These are phyloP conservation scores for Bryoglossum gracile DNA, from an alignment of 495 filamentous ascomycete species.

Conservation along the genomic window DNA sequence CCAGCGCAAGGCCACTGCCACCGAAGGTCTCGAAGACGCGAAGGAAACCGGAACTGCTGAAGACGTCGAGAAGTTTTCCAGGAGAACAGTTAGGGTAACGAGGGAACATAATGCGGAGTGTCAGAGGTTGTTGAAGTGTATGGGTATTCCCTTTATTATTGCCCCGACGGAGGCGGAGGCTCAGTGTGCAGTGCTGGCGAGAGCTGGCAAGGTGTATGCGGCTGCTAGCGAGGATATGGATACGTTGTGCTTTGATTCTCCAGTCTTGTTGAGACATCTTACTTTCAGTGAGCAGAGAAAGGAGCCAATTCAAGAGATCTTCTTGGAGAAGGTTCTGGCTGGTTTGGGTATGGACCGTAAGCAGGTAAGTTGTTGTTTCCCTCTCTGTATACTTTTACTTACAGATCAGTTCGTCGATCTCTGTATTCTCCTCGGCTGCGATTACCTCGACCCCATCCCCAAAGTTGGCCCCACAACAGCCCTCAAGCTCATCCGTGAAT, in stretches of 20 bases:
- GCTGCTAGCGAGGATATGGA: slow-evolving; percentile 99
- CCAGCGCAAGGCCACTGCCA: slow-evolving; percentile 82
- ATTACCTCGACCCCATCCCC: slow-evolving; percentile 93
- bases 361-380: slow-evolving; percentile 46
- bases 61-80: slow-evolving; percentile 96
- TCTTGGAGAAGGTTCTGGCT: slow-evolving; percentile 72
- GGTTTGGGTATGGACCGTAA: slow-evolving; percentile 79
- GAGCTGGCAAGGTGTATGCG: slow-evolving; percentile 91
- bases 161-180: slow-evolving; percentile 97
- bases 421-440: slow-evolving; percentile 95
- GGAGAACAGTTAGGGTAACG: slow-evolving; percentile 90
- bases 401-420: slow-evolving; percentile 79
- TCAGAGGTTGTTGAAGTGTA: slow-evolving; percentile 79
- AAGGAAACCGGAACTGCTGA: slow-evolving; percentile 97
- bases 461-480: slow-evolving; percentile 89
- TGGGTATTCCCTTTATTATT: slow-evolving; percentile 93
- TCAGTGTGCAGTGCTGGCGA: slow-evolving; percentile 85
- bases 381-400: slow-evolving; percentile 5
- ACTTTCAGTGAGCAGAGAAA: slow-evolving; percentile 97
- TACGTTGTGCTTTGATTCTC: slow-evolving; percentile 89
- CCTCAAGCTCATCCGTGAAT: slow-evolving; percentile 84
- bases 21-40: slow-evolving; percentile 82
- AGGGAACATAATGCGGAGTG: slow-evolving; percentile 93
- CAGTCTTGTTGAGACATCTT: slow-evolving; percentile 84
- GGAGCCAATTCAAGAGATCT: slow-evolving; percentile 94